Evolutionary conservation across 2,329 filamentous ascomycete genomes (phyloP), one percentile per base, ranked within the genome.

Genomic region (Pochonia chlamydosporia): DNA sequence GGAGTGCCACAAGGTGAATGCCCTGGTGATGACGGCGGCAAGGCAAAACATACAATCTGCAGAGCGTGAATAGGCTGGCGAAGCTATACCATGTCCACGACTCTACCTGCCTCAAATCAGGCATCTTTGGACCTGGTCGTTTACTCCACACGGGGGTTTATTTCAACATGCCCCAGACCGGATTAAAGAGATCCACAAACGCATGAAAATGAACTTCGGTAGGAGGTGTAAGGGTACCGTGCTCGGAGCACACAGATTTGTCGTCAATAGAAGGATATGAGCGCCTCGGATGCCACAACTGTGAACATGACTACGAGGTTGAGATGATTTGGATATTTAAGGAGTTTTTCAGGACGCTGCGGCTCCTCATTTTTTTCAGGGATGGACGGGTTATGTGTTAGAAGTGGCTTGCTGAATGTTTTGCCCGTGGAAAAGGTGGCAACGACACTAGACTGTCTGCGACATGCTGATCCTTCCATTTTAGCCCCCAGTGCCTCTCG

Each of bases 41-140:
- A 7, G 33, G 18, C 16, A 10, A 9, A 7, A 30, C 40, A 3
- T 44, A 48, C 36, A 48, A 48, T 25, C 36, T 41, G 16, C 41
- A 41, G 10, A 44, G 21, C 11, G 46, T 40, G 16, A 44, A 44
- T 4, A 48, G 41, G 36, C 40, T 41, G 41, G 46, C 46, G 8
- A 47, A 39, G 46, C 46, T 33, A 43, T 43, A 47, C 40, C 46
- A 47, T 7, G 46, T 43, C 46, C 46, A 47, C 25, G 46, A 31
- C 40, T 47, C 46, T 10, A 43, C 25, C 5, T 40, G 28, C 39
- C 40, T 40, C 16, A 39, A 23, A 23, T 37, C 39, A 18, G 39
- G 21, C 44, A 47, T 47, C 16, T 35, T 42, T 11, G 10, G 31
- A 11, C 26, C 36, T 31, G 16, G 14, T 5, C 28, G 24, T 20